Evolutionary conservation across 108 stramenopile species (phyloP).

Genomic region (Nitzschia sp.): DNA sequence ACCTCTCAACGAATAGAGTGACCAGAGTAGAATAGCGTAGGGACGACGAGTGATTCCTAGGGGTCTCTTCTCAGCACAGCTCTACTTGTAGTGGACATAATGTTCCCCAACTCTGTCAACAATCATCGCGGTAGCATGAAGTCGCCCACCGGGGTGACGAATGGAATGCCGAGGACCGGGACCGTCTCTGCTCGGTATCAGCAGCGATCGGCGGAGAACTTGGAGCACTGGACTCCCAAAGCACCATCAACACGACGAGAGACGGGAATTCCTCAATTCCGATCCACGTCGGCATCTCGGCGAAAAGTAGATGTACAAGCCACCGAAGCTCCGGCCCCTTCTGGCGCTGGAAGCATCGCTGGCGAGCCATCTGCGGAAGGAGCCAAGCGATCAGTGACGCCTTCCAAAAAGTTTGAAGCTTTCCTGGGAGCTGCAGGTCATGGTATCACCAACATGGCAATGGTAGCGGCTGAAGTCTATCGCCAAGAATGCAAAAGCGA

Average conservation of each 20-base stretch:
- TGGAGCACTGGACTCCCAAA: background rate
- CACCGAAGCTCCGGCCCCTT: background rate
- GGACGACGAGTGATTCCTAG: no score
- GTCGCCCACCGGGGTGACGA: conserved; percentile 7
- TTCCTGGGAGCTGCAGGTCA: conserved; percentile 5
- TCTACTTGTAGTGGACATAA: background rate
- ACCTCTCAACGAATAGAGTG: no score
- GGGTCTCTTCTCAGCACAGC: no score
- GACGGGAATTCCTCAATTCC: background rate
- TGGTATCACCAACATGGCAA: conserved; percentile 10
- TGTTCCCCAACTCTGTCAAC: conserved; percentile 5
- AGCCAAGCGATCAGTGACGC: background rate
- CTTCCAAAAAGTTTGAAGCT: background rate
- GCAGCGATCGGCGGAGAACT: background rate
- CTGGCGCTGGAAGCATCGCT: background rate
- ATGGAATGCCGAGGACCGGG: background rate
- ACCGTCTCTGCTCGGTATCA: background rate
- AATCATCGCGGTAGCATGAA: background rate
- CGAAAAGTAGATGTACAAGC: background rate
- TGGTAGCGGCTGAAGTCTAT: conserved; percentile 25
- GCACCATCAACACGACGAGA: background rate
- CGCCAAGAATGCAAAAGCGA: conserved; percentile 27
- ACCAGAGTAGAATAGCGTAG: no score
- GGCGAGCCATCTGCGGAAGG: background rate
- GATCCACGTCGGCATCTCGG: conserved; percentile 1